Conservation (phyloP, 768 basidiomycete genomes). For the Collybiopsis confluens region DNA sequence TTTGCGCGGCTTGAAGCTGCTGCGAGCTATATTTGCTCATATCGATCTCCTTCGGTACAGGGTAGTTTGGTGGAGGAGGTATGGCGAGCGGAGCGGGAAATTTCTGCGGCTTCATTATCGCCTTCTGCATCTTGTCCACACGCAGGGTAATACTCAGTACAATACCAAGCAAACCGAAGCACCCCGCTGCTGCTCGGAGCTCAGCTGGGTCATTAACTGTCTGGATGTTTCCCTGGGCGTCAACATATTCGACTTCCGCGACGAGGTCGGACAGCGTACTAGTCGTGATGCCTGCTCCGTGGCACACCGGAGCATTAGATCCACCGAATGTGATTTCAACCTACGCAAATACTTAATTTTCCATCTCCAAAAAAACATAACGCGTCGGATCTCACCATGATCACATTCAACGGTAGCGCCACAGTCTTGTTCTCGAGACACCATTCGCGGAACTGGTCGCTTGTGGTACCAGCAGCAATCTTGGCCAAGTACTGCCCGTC, state of each 20-base stretch:
- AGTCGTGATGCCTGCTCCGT: slow-evolving; percentile 20
- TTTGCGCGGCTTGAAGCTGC: slow-evolving; percentile 14
- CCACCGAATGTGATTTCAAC: slow-evolving; percentile 24
- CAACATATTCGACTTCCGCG: slow-evolving; percentile 20
- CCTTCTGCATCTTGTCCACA: slow-evolving; percentile 20
- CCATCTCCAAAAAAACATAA: neutral
- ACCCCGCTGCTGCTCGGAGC: slow-evolving; percentile 21
- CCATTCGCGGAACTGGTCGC: slow-evolving; percentile 24
- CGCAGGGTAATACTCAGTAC: slow-evolving; percentile 21
- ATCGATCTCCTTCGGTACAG: slow-evolving; percentile 16
- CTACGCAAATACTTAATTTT: neutral
- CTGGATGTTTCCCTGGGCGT: slow-evolving; percentile 18
- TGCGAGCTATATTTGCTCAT: slow-evolving; percentile 14
- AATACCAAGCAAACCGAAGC: slow-evolving; percentile 23
- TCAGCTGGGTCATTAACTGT: slow-evolving; percentile 16
- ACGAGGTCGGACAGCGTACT: slow-evolving; percentile 23
- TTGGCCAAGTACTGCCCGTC: neutral
- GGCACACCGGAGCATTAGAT: slow-evolving; percentile 21
- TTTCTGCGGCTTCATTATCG: slow-evolving; percentile 20
- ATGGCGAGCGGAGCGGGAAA: slow-evolving; percentile 17
- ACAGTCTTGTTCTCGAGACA: slow-evolving; percentile 14
- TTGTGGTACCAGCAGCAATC: slow-evolving; percentile 19
- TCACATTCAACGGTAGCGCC: slow-evolving; percentile 21
- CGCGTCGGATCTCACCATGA: slow-evolving; percentile 15
- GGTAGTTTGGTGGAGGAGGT: slow-evolving; percentile 20